Conservation (phyloP, 352 stramenopile genomes). For the Thraustochytrium striatum region DNA sequence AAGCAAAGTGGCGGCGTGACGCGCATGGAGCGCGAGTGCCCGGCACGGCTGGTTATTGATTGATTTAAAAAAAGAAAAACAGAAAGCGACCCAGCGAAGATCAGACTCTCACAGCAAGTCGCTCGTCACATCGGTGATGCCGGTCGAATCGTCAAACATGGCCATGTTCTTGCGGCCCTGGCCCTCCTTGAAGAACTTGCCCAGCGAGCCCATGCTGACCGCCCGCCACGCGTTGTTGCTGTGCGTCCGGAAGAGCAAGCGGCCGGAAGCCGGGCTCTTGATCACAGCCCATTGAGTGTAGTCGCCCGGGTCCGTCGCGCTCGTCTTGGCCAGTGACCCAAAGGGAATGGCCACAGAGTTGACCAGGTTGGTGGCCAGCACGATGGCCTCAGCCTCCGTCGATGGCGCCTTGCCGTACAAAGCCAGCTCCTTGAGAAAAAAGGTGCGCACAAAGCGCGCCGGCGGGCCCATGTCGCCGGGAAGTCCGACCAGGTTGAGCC, state of each 20-base stretch:
- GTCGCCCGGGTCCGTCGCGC: background rate
- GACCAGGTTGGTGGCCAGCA: background rate
- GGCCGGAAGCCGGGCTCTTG: background rate
- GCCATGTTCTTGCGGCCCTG: background rate
- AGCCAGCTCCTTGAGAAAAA: slow-evolving; percentile 2
- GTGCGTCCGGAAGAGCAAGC: slow-evolving; percentile 7
- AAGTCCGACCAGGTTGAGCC: slow-evolving; percentile 20
- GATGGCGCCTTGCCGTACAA: background rate
- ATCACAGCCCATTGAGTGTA: slow-evolving; percentile 25
- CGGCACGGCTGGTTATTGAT: too few relatives aligned
- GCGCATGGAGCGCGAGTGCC: too few relatives aligned
- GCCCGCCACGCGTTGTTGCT: slow-evolving; percentile 9
- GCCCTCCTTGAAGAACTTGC: background rate
- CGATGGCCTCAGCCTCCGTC: background rate
- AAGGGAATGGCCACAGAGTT: slow-evolving; percentile 9
- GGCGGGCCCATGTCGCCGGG: background rate
- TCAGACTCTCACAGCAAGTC: background rate
- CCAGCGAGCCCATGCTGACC: background rate
- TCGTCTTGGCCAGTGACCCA: background rate
- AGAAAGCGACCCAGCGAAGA: background rate
- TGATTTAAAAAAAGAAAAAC: background rate
- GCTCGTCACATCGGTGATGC: background rate
- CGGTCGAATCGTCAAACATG: background rate
- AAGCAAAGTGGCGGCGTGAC: too few relatives aligned
- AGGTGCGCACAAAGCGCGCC: slow-evolving; percentile 17